Conservation (phyloP, 75 land plant species). For the Sequoiadendron giganteum region DNA sequence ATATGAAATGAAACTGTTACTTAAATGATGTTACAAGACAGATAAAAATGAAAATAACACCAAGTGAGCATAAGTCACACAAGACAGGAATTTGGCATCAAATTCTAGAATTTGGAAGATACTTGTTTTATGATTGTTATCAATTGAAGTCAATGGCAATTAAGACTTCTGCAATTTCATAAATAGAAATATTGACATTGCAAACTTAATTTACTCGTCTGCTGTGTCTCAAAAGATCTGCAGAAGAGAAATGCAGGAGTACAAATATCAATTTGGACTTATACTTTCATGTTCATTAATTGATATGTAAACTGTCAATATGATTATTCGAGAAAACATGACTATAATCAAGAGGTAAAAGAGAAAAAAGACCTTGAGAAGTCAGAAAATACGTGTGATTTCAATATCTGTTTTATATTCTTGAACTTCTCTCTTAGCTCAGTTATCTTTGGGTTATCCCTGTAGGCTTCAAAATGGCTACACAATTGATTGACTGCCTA, state of each 20-base stretch:
- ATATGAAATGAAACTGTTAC: neutral
- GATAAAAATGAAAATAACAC: neutral
- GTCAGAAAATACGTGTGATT: slow-evolving; percentile 94
- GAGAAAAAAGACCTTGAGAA: slow-evolving; percentile 72
- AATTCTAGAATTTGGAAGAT: neutral
- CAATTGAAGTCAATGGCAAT: neutral
- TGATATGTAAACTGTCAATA: neutral
- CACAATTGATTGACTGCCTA: slow-evolving; percentile 98
- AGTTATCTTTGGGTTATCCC: slow-evolving; percentile 88
- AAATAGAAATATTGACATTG: neutral
- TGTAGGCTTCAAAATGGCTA: slow-evolving; percentile 97
- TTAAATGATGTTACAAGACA: neutral
- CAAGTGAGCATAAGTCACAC: neutral
- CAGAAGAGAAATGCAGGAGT: neutral
- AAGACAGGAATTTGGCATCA: neutral
- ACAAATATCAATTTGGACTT: neutral
- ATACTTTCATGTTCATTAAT: neutral
- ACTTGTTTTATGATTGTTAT: neutral
- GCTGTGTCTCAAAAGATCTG: neutral
- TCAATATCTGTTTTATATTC: slow-evolving; percentile 86
- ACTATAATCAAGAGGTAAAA: neutral
- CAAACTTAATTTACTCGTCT: neutral
- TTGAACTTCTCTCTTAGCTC: slow-evolving; percentile 96
- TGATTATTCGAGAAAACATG: neutral
- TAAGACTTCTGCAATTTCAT: neutral